Evolutionary conservation across 2,329 filamentous ascomycete genomes (phyloP).

Genomic region (Fusarium nanum): DNA sequence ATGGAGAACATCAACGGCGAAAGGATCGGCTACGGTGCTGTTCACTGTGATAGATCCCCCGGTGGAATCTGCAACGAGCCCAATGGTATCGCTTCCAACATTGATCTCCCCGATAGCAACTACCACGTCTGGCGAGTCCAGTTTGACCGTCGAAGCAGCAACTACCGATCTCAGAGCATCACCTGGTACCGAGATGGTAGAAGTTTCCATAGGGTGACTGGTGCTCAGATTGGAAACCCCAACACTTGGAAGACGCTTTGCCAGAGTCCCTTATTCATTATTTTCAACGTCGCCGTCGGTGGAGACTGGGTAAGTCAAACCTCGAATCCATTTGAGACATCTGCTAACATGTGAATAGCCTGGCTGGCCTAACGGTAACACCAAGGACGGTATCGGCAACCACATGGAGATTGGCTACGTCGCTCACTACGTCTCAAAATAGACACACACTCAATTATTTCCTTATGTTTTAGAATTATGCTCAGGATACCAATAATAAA

Average conservation of each 20-base stretch:
- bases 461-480: background rate
- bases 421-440: constrained; percentile 54
- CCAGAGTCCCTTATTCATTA: constrained; percentile 62
- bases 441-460: background rate
- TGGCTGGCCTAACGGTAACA: constrained; percentile 60
- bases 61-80: constrained; percentile 66
- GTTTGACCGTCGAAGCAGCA: constrained; percentile 60
- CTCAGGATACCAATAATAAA: constrained; percentile 7
- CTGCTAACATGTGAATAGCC: constrained; percentile 52
- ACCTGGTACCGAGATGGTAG: constrained; percentile 62
- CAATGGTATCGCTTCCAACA: constrained; percentile 53
- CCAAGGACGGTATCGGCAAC: constrained; percentile 58
- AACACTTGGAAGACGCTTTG: constrained; percentile 62
- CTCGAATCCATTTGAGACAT: accelerated
- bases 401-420: constrained; percentile 66
- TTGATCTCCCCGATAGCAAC: constrained; percentile 52
- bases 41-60: constrained; percentile 61
- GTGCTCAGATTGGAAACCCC: constrained; percentile 57
- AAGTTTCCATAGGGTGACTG: constrained; percentile 58
- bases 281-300: constrained; percentile 68
- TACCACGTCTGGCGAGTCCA: constrained; percentile 64
- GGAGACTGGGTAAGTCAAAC: constrained; percentile 61
- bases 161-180: constrained; percentile 63
- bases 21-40: constrained; percentile 59
- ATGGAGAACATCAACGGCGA: constrained; percentile 67